Evolutionary conservation across 148 eudicot genomes (phyloP), one percentile per base, ranked within the genome.

Genomic region (Hydrangea macrophylla): DNA sequence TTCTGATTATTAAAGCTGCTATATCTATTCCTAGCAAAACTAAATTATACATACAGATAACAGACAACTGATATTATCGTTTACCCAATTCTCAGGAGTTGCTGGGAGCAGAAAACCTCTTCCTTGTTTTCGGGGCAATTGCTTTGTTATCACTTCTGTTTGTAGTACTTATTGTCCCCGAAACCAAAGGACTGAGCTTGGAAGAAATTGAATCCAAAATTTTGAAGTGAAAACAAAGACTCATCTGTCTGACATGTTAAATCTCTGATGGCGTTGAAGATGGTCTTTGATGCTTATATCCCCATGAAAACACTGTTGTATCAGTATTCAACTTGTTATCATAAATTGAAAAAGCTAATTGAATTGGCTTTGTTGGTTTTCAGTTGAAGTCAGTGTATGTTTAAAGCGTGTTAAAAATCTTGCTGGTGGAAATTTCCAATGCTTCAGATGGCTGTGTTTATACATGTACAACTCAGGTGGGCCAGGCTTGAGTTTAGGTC

Each of bases 101-200:
- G 70, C 84, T 95, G 20, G 99, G 99, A 31, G 99, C 93, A 9
- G 97, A 75, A 39, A 95, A 91, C 72, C 93, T 91, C 32, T 95
- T 91, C 66, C 80, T 95, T 40, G 51, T 95, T 59, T 95, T 95
- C 54, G 99, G 89, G 75, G 87, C 71, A 11, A 89, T 95, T 58
- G 96, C 97, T 61, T 68, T 90, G 80, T 60, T 84, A 22, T 79
- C 99, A 7, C 97, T 94, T 45, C 60, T 76, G 8, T 94, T 94
- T 70, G 88, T 87, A 40, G 35, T 86, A 35, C 12, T 80, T 7
- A 15, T 63, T 36, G 96, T 95, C 26, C 99, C 99, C 0, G 99
- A 91, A 81, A 95, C 99, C 20, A 95, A 95, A 78, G 99, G 99
- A 70, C 81, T 95, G 75, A 91, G 87, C 74, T 82, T 95, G 86